These are phyloP conservation scores for Phytophthora megakarya DNA, from an alignment of 352 stramenopile species.

Conservation along the genomic window DNA sequence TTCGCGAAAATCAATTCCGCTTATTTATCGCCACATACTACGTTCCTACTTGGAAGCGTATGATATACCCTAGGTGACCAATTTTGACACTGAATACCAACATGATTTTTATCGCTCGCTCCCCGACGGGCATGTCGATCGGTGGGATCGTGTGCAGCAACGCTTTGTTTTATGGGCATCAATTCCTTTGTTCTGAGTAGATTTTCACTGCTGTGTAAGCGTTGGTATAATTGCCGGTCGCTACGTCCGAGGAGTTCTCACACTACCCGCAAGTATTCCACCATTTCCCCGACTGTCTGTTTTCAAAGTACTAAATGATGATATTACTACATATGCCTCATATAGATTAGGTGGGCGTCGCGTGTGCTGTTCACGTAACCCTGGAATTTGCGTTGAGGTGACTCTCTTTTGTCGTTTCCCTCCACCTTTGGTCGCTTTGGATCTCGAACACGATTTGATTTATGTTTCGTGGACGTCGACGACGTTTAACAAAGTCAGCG, in stretches of 20 bases:
- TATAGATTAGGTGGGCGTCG: background rate
- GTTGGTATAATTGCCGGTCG: background rate
- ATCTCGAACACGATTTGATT: background rate
- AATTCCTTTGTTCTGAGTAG: background rate
- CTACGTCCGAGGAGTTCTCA: background rate
- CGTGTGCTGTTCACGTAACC: background rate
- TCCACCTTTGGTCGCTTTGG: background rate
- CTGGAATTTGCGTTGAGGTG: background rate
- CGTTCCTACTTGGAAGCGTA: background rate
- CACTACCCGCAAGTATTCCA: background rate
- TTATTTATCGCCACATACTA: conserved; percentile 8
- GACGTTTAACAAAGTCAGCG: background rate
- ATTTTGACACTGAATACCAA: background rate
- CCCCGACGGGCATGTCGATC: background rate
- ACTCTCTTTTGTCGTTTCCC: background rate
- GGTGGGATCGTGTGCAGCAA: background rate
- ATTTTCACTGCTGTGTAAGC: background rate
- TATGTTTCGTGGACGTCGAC: background rate
- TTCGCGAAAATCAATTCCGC: conserved; percentile 19
- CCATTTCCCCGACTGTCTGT: background rate
- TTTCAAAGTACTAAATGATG: background rate
- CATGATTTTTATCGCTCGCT: conserved; percentile 1
- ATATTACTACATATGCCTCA: background rate
- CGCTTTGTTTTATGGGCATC: background rate
- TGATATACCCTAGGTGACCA: background rate